These are phyloP conservation scores for Suhomyces choctaworum DNA, from an alignment of 1,139 yeast species.

Conservation along the genomic window DNA sequence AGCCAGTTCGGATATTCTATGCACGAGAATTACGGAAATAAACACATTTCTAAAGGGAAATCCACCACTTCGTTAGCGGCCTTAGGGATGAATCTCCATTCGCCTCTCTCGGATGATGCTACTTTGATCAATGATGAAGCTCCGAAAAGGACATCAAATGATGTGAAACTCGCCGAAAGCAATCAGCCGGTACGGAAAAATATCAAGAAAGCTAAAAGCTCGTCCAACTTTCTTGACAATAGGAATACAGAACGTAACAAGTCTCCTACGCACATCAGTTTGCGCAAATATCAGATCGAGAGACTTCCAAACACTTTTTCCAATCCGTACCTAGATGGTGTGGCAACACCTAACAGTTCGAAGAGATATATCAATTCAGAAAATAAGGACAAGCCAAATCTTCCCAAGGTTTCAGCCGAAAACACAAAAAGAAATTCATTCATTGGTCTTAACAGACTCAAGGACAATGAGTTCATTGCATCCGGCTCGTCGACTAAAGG, in stretches of 20 bases:
- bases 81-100: slow-evolving; percentile 11
- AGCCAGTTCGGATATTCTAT: slow-evolving; percentile 4
- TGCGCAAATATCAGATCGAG: slow-evolving; percentile 25
- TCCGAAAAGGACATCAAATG: background rate
- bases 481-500: background rate
- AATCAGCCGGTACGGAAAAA: slow-evolving; percentile 3
- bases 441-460: slow-evolving; percentile 43
- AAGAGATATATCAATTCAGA: background rate
- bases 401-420: slow-evolving; percentile 35
- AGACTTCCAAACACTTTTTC: slow-evolving; percentile 24
- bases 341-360: background rate
- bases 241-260: slow-evolving; percentile 6
- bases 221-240: slow-evolving; percentile 30
- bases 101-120: slow-evolving; percentile 10
- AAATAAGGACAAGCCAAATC: slow-evolving; percentile 30
- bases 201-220: slow-evolving; percentile 39
- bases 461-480: slow-evolving; percentile 23
- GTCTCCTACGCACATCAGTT: slow-evolving; percentile 7
- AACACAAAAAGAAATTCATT: slow-evolving; percentile 36
- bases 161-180: background rate
- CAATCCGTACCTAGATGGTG: slow-evolving; percentile 29
- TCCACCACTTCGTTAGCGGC: slow-evolving; percentile 33
- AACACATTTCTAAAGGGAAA: slow-evolving; percentile 22
- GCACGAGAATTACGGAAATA: slow-evolving; percentile 5
- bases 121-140: slow-evolving; percentile 19